Evolutionary conservation across 1,284 basidiomycete genomes (phyloP), one percentile per base, ranked within the genome.

Genomic region (Wolfiporia cocos): DNA sequence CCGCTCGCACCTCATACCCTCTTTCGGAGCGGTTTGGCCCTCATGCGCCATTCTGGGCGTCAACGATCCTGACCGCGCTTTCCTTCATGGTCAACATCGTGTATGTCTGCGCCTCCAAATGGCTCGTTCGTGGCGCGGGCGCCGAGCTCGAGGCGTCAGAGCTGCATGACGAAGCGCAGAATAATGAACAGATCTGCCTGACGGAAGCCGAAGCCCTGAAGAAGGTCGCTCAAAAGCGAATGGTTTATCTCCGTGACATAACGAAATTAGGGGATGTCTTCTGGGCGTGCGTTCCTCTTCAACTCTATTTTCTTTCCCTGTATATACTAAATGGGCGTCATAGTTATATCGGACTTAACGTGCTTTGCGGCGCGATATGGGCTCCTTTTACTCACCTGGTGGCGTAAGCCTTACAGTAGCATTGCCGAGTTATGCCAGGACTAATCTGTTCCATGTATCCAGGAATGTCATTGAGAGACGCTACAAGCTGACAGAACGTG

Each of bases 281-380:
- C 55, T 90, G 86, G 85, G 74, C 81, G 71, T 86, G 62, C 65
- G 81, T 65, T 1, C n/a, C 36, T 19, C 18, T 22, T 29, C 18
- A n/a, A 19, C 10, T 4, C 15, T 23, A 24, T n/a, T 35, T 14
- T n/a, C 41, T 51, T 9, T 45, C 36, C 36, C 28, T 21, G 23
- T n/a, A n/a, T n/a, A n/a, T n/a, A n/a, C n/a, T n/a, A n/a, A n/a
- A n/a, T n/a, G 19, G 33, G 10, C 14, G 22, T 14, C 24, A n/a
- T 50, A 82, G 80, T 17, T 86, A 86, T 56, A 77, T 86, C 42
- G 78, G 70, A 3, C 53, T 83, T 15, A 89, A 89, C 49, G 60
- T 89, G 5, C 64, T 88, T 14, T 88, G 81, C 44, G 86, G 86
- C n/a, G 68, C 75, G 47, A 78, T 87, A 29, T 90, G 86, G 86